phyloP scores from a whole-genome alignment of 1,139 yeast species.

The Protomyces pachydermus region DNA sequence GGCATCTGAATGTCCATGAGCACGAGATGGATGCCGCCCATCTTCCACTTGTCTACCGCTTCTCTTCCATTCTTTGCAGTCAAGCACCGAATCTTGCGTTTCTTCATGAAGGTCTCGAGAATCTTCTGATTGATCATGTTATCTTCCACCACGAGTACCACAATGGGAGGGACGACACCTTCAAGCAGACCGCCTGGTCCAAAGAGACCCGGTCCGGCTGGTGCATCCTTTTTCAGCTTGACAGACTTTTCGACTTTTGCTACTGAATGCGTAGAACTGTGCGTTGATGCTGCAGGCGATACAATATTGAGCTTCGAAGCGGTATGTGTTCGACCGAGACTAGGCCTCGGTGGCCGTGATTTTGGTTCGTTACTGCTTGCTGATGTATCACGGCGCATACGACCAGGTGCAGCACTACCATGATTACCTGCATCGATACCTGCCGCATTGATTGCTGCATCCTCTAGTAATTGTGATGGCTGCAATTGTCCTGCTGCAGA shows the following conservation, averaged over 20 bases:
- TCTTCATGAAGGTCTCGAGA: conserved; percentile 82
- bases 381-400: not conserved
- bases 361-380: not conserved
- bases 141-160: conserved; percentile 91
- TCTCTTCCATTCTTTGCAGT: conserved; percentile 89
- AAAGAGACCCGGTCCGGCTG: not conserved
- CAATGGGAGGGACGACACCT: conserved; percentile 62
- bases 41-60: conserved; percentile 86
- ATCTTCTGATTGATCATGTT: conserved; percentile 90
- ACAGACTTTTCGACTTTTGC: not conserved
- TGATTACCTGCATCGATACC: not conserved
- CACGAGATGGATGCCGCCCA: conserved; percentile 86
- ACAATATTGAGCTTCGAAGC: conserved; percentile 18
- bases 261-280: conserved; percentile 1
- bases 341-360: not conserved
- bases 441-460: not conserved
- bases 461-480: not conserved
- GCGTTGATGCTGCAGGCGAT: conserved; percentile 15
- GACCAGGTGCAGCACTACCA: not conserved
- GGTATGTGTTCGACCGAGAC: not conserved
- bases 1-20: conserved; percentile 95
- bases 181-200: conserved; percentile 34
- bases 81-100: conserved; percentile 76
- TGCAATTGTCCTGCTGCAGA: not conserved
- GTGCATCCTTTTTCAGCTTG: not conserved